phyloP scores from a whole-genome alignment of 2,329 filamentous ascomycete genomes.

The Apiospora phragmitis region DNA sequence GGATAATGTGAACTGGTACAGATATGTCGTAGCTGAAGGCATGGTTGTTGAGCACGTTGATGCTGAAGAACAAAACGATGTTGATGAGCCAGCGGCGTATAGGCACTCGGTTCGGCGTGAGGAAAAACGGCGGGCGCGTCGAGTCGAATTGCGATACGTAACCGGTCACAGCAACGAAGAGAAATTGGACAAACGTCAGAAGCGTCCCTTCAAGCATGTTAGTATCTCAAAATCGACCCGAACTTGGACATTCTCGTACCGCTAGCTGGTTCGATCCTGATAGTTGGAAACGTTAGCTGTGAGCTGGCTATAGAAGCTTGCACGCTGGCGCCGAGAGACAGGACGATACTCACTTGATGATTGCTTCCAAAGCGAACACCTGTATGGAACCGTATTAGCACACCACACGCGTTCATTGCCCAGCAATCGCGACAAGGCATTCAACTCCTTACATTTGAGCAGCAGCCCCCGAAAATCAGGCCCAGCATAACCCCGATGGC shows the following conservation, averaged over 20 bases:
- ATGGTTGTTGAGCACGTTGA: constrained; percentile 97
- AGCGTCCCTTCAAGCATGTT: constrained; percentile 62
- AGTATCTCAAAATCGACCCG: neutral
- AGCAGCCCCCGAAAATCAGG: constrained; percentile 94
- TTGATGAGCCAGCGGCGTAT: constrained; percentile 84
- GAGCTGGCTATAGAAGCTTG: constrained; percentile 16
- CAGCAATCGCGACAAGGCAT: neutral
- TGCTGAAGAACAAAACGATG: constrained; percentile 85
- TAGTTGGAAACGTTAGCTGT: constrained; percentile 9
- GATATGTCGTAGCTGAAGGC: constrained; percentile 97
- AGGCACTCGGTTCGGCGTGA: constrained; percentile 78
- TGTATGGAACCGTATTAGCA: constrained; percentile 41
- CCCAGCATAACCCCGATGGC: constrained; percentile 68
- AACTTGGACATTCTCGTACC: constrained; percentile 51
- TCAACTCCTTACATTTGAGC: constrained; percentile 71
- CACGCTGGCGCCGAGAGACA: constrained; percentile 15
- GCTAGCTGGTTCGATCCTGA: constrained; percentile 78
- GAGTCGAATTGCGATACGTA: constrained; percentile 74
- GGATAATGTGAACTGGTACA: constrained; percentile 93
- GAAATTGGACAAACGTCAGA: constrained; percentile 85
- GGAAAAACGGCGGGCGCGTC: constrained; percentile 67
- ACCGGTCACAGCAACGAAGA: constrained; percentile 78
- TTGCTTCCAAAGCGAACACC: constrained; percentile 95
- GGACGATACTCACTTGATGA: constrained; percentile 73
- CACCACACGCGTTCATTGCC: constrained; percentile 4